Base-by-base conservation (phyloP, 495 filamentous ascomycete genomes). In the Cairneyella variabilis region DNA sequence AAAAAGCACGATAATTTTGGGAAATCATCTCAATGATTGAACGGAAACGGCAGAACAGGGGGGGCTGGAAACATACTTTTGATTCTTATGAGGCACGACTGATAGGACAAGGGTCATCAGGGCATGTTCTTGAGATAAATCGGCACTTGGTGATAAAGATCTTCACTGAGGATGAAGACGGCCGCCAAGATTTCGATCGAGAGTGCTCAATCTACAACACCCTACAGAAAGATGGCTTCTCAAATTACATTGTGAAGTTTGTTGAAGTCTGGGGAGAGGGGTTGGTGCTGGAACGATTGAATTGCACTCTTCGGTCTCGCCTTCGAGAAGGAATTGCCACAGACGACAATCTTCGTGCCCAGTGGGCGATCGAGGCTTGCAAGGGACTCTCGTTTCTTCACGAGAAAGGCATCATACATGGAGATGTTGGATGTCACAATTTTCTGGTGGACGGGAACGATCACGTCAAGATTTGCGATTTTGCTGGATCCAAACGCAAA, bases 391-490 rank as follows among this genome's bases (percentile, higher is more conserved):
- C 9, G 28, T 51, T 41, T 21, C 3, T 51, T 6, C 48, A 51
- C 20, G 1, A 20, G n/a, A 51, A 25, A 11, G 32, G 34, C 18
- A 16, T 51, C 42, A 18, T 51, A 8, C 48, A 51, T 30, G 36
- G 48, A 10, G 48, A 51, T 28, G 14, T 51, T 26, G 37, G 39
- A 7, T 43, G 37, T 41, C 37, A 43, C 10, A 51, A 51, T 39
- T n/a, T 51, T 11, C 20, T 51, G 32, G 12, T 51, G 14, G 45
- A 30, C 18, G 21, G 12, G 27, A 30, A 48, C 12, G 17, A 22
- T 17, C 45, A 36, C 17, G 3, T 30, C 16, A 48, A 48, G 14
- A 7, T 48, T 4, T 48, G 45, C 16, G 45, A 48, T 18, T 48
- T 48, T 34, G 45, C 45, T 3, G 45, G 45, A 37, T 48, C 45